Conservation (phyloP, 306 rosid genomes). For the Cyclanthera cordifolia region DNA sequence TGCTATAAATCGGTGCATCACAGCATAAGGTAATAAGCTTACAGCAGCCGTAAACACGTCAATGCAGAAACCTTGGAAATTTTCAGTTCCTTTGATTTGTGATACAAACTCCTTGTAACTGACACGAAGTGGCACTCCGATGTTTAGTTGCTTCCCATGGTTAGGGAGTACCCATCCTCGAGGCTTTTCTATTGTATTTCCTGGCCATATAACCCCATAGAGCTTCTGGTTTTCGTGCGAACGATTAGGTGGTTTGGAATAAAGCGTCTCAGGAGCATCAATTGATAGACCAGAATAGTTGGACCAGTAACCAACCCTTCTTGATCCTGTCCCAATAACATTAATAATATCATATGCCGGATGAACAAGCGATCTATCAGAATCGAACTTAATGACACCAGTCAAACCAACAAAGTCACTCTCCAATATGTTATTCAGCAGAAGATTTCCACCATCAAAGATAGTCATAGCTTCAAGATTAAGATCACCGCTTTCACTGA, state of each 20-base stretch:
- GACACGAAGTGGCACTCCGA: constrained; percentile 71
- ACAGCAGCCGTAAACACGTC: constrained; percentile 80
- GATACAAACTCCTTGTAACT: constrained; percentile 70
- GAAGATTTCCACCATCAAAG: constrained; percentile 58
- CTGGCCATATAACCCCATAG: constrained; percentile 74
- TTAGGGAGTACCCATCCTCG: constrained; percentile 97
- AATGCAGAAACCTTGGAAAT: constrained; percentile 75
- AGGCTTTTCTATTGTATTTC: constrained; percentile 59
- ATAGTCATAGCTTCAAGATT: constrained; percentile 77
- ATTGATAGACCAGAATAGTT: constrained; percentile 83
- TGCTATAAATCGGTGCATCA: constrained; percentile 55
- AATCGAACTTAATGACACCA: constrained; percentile 52
- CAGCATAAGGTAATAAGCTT: constrained; percentile 70
- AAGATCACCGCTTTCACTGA: constrained; percentile 30
- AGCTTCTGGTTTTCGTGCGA: constrained; percentile 58
- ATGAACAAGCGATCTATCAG: constrained; percentile 44
- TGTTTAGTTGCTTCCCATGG: constrained; percentile 60
- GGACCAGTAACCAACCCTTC: constrained; percentile 78
- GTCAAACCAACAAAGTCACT: constrained; percentile 58
- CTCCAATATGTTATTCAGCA: constrained; percentile 49
- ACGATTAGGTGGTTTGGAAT: constrained; percentile 60
- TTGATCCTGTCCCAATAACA: constrained; percentile 65
- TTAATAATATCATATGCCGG: constrained; percentile 78
- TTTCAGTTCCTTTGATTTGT: constrained; percentile 42
- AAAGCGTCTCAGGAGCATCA: constrained; percentile 62